Evolutionary conservation across 129 eudicot species (phyloP), one percentile per base, ranked within the genome.

Genomic region (Pittosporum tobira): DNA sequence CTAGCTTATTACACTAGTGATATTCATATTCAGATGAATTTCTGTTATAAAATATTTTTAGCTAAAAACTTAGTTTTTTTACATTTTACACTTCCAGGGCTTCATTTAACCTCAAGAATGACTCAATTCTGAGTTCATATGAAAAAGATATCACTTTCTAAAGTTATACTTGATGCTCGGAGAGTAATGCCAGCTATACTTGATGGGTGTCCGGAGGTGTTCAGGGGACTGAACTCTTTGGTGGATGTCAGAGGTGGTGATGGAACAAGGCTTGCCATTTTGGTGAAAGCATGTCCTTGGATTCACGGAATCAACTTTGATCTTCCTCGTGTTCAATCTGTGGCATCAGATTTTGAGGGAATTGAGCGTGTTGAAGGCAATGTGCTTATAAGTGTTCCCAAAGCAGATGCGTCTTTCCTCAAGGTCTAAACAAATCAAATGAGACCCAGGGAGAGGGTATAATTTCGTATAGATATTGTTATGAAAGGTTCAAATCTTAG

Each of bases 161-260:
- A n/a, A n/a, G n/a, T n/a, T n/a, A n/a, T n/a, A n/a, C n/a, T n/a
- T 67, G 75, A 69, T 47, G 82, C 96, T 30, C 64, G 81, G 60
- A 44, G 47, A 27, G 74, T 73, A 0, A 59, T 80, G 31, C 45
- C 61, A 1, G 71, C 70, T 3, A 52, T 87, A 14, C 19, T 79
- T 19, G 61, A 70, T 9, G 64, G 64, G 0, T 75, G 75, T 55
- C 75, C 79, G 1, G 74, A 77, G 68, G 63, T 67, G 46, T 83
- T 87, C 46, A 54, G 70, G 12, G 96, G 83, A 43, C 14, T 87
- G n/a, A 51, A 27, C 9, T 56, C 81, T 0, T 44, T 87, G 73
- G 83, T 87, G 27, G 88, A 87, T 55, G 93, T 87, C n/a, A 88
- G 94, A 18, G 96, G 96, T 9, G 88, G 88, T 16, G 68, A 79